Percentiles rank a stretch among this genome's conserved stretches.
Conservation (phyloP, 176 grass and related monocot species). For the Rhynchospora breviuscula region DNA sequence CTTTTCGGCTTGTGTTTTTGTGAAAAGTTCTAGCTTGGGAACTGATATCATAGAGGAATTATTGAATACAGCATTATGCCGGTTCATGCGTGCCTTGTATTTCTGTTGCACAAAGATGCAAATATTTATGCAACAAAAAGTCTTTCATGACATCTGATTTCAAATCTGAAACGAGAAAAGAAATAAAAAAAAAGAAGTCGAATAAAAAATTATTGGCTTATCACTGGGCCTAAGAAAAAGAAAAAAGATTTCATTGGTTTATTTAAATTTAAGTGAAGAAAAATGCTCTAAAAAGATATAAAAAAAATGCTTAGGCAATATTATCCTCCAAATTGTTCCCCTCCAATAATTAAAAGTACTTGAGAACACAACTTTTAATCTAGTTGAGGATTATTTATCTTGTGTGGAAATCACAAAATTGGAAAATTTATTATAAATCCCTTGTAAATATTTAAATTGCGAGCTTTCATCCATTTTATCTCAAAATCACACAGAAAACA, state of each 20-base stretch:
- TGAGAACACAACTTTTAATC: not conserved
- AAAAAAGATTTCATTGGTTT: not conserved
- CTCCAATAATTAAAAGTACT: not conserved
- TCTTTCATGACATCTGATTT: not conserved
- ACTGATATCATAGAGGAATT: not conserved
- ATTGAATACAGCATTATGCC: not conserved
- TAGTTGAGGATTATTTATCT: too few relatives aligned
- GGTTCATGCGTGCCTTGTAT: not conserved
- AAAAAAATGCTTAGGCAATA: not conserved
- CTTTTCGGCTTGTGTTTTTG: constrained; percentile 13
- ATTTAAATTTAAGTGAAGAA: too few relatives aligned
- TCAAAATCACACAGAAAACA: not conserved
- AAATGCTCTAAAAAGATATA: not conserved
- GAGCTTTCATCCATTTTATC: too few relatives aligned
- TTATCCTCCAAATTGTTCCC: not conserved
- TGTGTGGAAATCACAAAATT: too few relatives aligned
- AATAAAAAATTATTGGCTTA: not conserved
- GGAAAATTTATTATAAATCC: too few relatives aligned
- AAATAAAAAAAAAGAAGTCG: not conserved
- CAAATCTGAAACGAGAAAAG: not conserved
- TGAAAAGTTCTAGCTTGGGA: constrained; percentile 1
- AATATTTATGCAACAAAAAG: not conserved
- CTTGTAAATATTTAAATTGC: too few relatives aligned
- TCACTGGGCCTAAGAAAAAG: not conserved
- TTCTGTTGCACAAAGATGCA: not conserved